A percentile compares a stretch with the other conserved stretches of the same genome.
These are phyloP conservation scores for Helotiales sp. DNA, from an alignment of 2,329 filamentous ascomycete species.

Conservation along the genomic window DNA sequence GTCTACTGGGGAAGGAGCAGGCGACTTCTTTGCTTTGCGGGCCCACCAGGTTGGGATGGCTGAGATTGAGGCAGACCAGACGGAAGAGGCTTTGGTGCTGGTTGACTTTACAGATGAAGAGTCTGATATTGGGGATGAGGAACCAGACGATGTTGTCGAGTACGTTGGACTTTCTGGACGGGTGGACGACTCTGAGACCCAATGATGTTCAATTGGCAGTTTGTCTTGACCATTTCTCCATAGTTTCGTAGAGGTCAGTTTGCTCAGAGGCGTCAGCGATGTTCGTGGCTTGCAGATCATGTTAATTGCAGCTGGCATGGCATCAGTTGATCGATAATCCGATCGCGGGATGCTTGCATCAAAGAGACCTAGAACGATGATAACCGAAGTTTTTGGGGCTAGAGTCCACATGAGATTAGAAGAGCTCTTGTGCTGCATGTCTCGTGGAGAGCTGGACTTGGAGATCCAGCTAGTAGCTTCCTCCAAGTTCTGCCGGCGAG, in stretches of 20 bases:
- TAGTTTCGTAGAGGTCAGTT: slow-evolving; percentile 35
- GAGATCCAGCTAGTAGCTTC: slow-evolving; percentile 26
- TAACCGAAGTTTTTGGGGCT: neutral
- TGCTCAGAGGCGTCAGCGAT: slow-evolving; percentile 14
- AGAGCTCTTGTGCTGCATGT: neutral
- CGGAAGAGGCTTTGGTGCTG: slow-evolving; percentile 43
- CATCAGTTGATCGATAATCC: slow-evolving; percentile 30
- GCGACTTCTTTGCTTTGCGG: slow-evolving; percentile 28
- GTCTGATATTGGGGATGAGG: slow-evolving; percentile 40
- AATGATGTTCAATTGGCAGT: slow-evolving; percentile 36
- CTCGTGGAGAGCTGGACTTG: neutral
- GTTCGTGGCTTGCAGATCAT: slow-evolving; percentile 35
- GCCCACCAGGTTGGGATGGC: slow-evolving; percentile 22
- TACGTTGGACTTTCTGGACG: slow-evolving; percentile 40
- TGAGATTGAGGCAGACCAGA: slow-evolving; percentile 25
- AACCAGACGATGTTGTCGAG: slow-evolving; percentile 38
- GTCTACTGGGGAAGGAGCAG: slow-evolving; percentile 23
- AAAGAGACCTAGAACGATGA: slow-evolving; percentile 32
- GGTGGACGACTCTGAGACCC: slow-evolving; percentile 44
- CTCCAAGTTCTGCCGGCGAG: neutral
- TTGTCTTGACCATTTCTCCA: slow-evolving; percentile 31
- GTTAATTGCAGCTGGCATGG: slow-evolving; percentile 35
- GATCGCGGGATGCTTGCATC: slow-evolving; percentile 18
- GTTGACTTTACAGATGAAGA: slow-evolving; percentile 40
- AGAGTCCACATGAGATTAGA: slow-evolving; percentile 30